These are phyloP conservation scores for Claviceps humidiphila DNA, from an alignment of 2,329 filamentous ascomycete species.

Conservation along the genomic window DNA sequence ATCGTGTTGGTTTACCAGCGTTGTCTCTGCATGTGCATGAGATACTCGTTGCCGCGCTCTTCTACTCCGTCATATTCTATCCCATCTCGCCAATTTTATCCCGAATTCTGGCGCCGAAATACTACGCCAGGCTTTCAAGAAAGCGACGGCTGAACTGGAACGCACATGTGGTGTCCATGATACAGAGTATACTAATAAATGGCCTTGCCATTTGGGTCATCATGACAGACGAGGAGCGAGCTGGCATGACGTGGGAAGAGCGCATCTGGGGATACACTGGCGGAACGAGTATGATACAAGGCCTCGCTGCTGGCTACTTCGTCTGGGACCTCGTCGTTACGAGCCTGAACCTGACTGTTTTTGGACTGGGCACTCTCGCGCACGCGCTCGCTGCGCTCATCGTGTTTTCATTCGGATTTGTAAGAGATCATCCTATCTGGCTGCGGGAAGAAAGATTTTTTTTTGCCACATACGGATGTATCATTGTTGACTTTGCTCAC, in stretches of 20 bases:
- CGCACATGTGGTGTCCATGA: slow-evolving; percentile 71
- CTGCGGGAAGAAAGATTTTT: not conserved
- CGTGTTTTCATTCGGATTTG: slow-evolving; percentile 68
- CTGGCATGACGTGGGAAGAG: slow-evolving; percentile 50
- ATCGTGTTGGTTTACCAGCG: slow-evolving; percentile 46
- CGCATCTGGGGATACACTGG: slow-evolving; percentile 70
- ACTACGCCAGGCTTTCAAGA: slow-evolving; percentile 50
- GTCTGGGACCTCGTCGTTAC: slow-evolving; percentile 70
- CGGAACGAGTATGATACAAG: slow-evolving; percentile 58
- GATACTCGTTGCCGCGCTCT: slow-evolving; percentile 47
- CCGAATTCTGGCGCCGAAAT: slow-evolving; percentile 42
- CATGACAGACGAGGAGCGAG: slow-evolving; percentile 52
- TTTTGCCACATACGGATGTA: not conserved
- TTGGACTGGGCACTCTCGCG: slow-evolving; percentile 63
- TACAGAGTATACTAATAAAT: slow-evolving; percentile 64
- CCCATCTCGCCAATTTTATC: slow-evolving; percentile 57
- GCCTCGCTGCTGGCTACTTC: slow-evolving; percentile 69
- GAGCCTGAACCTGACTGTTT: slow-evolving; percentile 52
- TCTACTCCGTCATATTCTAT: slow-evolving; percentile 57
- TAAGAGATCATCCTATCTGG: slow-evolving; percentile 31
- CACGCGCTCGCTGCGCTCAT: slow-evolving; percentile 62
- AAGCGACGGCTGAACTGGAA: slow-evolving; percentile 67
- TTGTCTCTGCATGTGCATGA: slow-evolving; percentile 70
- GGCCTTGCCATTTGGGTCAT: slow-evolving; percentile 62
- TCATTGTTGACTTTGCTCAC: slow-evolving; percentile 4